Evolutionary conservation across 1,284 basidiomycete genomes (phyloP), one percentile per base, ranked within the genome.

Genomic region (Boletellus sp.): DNA sequence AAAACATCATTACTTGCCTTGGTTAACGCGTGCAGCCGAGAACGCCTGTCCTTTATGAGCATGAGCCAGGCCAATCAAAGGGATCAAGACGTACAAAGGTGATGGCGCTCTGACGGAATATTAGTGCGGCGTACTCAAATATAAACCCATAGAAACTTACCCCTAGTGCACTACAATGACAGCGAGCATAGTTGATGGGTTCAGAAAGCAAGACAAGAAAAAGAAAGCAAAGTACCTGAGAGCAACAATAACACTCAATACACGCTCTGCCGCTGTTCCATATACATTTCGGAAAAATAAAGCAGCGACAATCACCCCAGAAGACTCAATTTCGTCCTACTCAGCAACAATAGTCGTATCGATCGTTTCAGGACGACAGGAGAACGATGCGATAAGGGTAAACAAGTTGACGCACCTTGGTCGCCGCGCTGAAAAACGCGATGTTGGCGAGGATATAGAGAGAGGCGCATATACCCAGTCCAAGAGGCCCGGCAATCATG

Each of bases 251-350:
- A 73, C 71, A 0, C 73, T 71, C 14, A 82, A 56, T 0, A 75
- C 79, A 40, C 67, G 69, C 53, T 75, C 64, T 0, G 76, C 77
- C 0, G 60, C 47, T 0, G 53, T 44, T 11, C 78, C 79, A 46
- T 80, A 82, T 29, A 82, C 76, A 29, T 78, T 73, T 36, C 59
- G 53, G 53, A 82, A 80, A 56, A 79, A 82, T 30, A 76, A 49
- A 0, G 76, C 68, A 1, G 79, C 80, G 11, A 82, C 74, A 0
- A 73, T 76, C 9, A 76, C 72, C 0, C 70, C 69, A 0, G 72
- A 69, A 6, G 64, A 56, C 23, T 69, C 44, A n/a, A 81, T 77
- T 38, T 77, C 66, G 1, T 67, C 58, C 56, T 73, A 69, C 5
- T 30, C 17, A 20, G 4, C 14, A 19, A 17, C 27, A 27, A 16